Evolutionary conservation across 352 stramenopile genomes (phyloP).

Genomic region (Thalassiosira hispida): DNA sequence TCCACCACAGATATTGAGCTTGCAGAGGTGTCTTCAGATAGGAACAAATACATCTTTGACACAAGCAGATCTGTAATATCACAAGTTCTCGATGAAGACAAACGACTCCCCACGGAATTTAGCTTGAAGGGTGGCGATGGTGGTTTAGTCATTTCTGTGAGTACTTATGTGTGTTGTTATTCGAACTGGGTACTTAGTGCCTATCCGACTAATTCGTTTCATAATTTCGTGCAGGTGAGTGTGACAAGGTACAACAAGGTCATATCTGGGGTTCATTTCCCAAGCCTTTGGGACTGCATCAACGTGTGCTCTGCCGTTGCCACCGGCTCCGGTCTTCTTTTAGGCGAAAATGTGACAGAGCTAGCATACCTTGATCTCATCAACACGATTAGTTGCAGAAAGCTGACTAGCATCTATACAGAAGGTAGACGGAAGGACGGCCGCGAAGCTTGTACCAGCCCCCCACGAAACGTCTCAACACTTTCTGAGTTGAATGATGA

Average conservation of each 20-base stretch:
- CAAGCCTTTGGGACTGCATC: constrained; percentile 22
- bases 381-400: constrained; percentile 11
- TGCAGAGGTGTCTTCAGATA: background rate
- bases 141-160: constrained; percentile 7
- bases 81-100: constrained; percentile 2
- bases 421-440: constrained; percentile 1
- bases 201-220: no score
- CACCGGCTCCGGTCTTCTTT: background rate
- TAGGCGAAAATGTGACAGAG: constrained; percentile 15
- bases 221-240: background rate
- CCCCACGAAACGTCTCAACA: background rate
- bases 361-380: constrained; percentile 12
- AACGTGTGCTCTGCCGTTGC: constrained; percentile 15
- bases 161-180: background rate
- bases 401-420: background rate
- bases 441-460: constrained; percentile 15
- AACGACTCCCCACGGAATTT: constrained; percentile 8
- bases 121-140: background rate
- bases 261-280: constrained; percentile 16
- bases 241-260: constrained; percentile 20
- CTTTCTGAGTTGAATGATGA: background rate
- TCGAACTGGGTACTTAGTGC: no score
- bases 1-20: background rate
- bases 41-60: constrained; percentile 1
- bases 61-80: background rate